These are phyloP conservation scores for Pelargonium myrrhifolium DNA, from an alignment of 441 rosid genomes.

Conservation along the genomic window DNA sequence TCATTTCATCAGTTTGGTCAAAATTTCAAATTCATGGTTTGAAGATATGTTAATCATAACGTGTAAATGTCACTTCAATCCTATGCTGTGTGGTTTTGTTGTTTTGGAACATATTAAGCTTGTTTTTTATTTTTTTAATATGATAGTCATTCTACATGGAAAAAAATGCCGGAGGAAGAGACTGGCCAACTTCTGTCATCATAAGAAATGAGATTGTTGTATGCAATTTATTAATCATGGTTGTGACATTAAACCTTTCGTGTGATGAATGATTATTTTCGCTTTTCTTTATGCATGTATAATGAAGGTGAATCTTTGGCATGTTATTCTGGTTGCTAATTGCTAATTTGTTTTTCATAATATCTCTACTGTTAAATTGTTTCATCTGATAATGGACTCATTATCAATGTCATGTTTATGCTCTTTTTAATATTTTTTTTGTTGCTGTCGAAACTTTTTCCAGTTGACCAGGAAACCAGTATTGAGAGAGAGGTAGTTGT, in stretches of 20 bases:
- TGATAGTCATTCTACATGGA: not conserved
- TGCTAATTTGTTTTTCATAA: not conserved
- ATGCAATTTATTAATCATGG: not conserved
- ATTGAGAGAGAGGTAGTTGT: conserved; percentile 25
- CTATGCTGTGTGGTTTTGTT: not conserved
- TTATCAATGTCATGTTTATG: not conserved
- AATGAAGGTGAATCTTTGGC: not conserved
- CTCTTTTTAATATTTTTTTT: conserved; percentile 1
- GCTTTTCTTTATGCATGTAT: too few species aligned
- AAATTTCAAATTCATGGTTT: not conserved
- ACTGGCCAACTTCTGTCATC: not conserved
- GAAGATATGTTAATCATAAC: not conserved
- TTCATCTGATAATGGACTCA: too few species aligned
- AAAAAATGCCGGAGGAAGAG: not conserved
- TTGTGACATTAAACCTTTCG: not conserved
- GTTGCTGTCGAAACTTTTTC: conserved; percentile 3
- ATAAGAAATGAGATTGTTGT: not conserved
- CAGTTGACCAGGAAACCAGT: conserved; percentile 41
- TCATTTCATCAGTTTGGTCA: not conserved
- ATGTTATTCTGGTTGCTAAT: not conserved
- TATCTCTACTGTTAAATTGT: not conserved
- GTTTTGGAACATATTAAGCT: not conserved
- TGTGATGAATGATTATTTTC: not conserved
- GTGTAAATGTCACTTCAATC: not conserved
- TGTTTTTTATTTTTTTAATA: not conserved